Evolutionary conservation across 2,329 filamentous ascomycete genomes (phyloP).

Genomic region (Paracoccidioides lutzii): DNA sequence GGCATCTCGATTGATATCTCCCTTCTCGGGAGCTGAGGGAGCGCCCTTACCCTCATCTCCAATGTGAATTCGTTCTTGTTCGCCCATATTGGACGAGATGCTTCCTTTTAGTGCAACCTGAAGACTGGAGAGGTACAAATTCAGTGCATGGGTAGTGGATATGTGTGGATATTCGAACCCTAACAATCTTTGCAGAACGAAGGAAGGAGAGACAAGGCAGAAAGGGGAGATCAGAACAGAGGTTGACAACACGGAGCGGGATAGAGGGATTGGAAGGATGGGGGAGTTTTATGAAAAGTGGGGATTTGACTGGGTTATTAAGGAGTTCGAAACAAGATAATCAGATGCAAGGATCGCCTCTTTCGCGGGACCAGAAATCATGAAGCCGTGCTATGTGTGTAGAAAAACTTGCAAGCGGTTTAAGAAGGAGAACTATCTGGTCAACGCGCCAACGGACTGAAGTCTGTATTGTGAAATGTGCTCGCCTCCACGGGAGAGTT

Average conservation of each 20-base stretch:
- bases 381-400: too few species aligned
- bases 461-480: too few species aligned
- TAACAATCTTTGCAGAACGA: not conserved
- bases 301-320: not conserved
- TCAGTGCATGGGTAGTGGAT: not conserved
- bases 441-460: too few species aligned
- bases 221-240: not conserved
- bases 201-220: not conserved
- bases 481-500: too few species aligned
- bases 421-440: too few species aligned
- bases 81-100: not conserved
- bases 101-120: not conserved
- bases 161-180: not conserved
- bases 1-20: slow-evolving; percentile 11
- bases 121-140: not conserved
- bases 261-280: not conserved
- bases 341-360: too few species aligned
- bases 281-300: not conserved
- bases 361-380: too few species aligned
- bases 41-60: not conserved
- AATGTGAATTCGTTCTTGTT: not conserved
- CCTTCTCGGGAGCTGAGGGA: slow-evolving; percentile 2
- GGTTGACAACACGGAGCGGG: not conserved
- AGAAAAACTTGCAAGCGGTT: too few species aligned
- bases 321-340: too few species aligned